A percentile compares a stretch with the other conserved stretches of the same genome.
Conservation (phyloP, 1,284 basidiomycete genomes). For the Naganishia liquefaciens region DNA sequence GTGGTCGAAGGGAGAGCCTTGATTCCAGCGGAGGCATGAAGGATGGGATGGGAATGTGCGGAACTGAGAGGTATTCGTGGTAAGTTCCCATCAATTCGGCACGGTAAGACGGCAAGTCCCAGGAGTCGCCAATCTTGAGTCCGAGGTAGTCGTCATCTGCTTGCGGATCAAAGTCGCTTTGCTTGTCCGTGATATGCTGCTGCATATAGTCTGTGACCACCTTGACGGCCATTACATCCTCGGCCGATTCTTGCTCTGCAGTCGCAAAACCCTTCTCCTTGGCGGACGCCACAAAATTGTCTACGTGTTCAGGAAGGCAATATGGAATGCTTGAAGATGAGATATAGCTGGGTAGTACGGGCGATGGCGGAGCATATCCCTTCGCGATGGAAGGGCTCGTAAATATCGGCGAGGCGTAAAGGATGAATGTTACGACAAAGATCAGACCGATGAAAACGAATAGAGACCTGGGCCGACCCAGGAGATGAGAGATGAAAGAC, state of each 20-base stretch:
- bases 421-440: slow-evolving; percentile 38
- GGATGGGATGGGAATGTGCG: slow-evolving; percentile 21
- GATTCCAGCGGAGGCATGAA: slow-evolving; percentile 38
- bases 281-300: neutral
- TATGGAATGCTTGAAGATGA: slow-evolving; percentile 23
- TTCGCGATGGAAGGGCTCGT: neutral
- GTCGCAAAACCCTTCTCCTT: neutral
- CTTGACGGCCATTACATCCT: slow-evolving; percentile 20
- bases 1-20: slow-evolving; percentile 40
- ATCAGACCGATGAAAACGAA: slow-evolving; percentile 39
- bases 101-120: slow-evolving; percentile 37
- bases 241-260: slow-evolving; percentile 1
- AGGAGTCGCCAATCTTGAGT: slow-evolving; percentile 39
- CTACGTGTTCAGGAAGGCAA: slow-evolving; percentile 22
- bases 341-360: slow-evolving; percentile 22
- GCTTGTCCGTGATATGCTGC: slow-evolving; percentile 37
- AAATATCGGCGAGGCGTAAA: slow-evolving; percentile 7
- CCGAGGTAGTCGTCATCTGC: slow-evolving; percentile 40
- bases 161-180: slow-evolving; percentile 34
- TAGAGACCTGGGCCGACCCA: slow-evolving; percentile 2
- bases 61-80: slow-evolving; percentile 36
- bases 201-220: slow-evolving; percentile 27
- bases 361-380: slow-evolving; percentile 23
- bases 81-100: slow-evolving; percentile 39
- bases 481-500: neutral